Evolutionary conservation across 805 yeast genomes (phyloP).

Genomic region (Metschnikowia colocasiae): DNA sequence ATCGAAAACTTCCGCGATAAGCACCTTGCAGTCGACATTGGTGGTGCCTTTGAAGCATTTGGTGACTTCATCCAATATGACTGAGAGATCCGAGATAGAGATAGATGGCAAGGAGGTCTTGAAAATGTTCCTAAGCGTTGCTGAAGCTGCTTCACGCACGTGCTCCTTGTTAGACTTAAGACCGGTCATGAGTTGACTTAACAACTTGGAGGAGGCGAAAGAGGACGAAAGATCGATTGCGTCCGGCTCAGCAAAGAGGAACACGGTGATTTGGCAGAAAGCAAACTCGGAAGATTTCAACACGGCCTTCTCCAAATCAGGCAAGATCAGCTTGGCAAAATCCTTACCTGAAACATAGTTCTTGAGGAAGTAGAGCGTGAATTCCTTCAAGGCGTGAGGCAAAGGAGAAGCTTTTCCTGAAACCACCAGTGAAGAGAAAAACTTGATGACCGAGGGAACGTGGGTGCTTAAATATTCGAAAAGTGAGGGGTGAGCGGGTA

Average conservation of each 20-base stretch:
- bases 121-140: slow-evolving; percentile 28
- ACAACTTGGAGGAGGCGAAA: slow-evolving; percentile 40
- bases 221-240: slow-evolving; percentile 40
- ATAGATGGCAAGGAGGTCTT: slow-evolving; percentile 15
- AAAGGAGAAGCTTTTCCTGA: slow-evolving; percentile 43
- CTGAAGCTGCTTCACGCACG: slow-evolving; percentile 51
- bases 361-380: slow-evolving; percentile 42
- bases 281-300: slow-evolving; percentile 76
- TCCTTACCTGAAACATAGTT: slow-evolving; percentile 38
- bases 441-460: slow-evolving; percentile 19
- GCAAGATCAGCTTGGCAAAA: slow-evolving; percentile 43
- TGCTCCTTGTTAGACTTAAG: slow-evolving; percentile 67
- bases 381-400: slow-evolving; percentile 28
- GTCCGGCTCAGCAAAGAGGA: slow-evolving; percentile 34
- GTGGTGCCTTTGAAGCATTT: slow-evolving; percentile 54
- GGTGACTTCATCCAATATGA: slow-evolving; percentile 50
- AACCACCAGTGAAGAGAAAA: slow-evolving; percentile 39
- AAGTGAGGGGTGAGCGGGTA: slow-evolving; percentile 25
- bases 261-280: slow-evolving; percentile 51
- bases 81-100: slow-evolving; percentile 22
- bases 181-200: slow-evolving; percentile 49
- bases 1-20: slow-evolving; percentile 48
- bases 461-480: slow-evolving; percentile 9
- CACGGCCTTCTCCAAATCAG: slow-evolving; percentile 68
- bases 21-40: slow-evolving; percentile 61